Base-by-base conservation (phyloP, 805 yeast species). In the Cyberlindnera lachancei region DNA sequence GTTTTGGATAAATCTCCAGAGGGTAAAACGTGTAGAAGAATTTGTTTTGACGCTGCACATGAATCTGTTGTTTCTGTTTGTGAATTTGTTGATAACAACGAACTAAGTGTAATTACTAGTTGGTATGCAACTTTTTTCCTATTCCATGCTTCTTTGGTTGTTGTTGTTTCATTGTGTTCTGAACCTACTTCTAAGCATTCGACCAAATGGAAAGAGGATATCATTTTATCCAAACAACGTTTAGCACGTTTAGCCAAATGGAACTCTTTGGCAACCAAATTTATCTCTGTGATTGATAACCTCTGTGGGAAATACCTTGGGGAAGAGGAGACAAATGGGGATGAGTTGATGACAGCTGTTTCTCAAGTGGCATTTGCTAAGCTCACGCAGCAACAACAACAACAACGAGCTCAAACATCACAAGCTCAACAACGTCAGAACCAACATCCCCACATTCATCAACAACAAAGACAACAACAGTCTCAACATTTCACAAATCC, bases 71-170 rank as follows among this genome's bases (percentile, higher is more conserved):
- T 55, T 24, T 66, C 77, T 7, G 70, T 76, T 7, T 54, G 63
- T 16, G 58, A 56, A 18, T 72, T 58, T 39, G 46, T 55, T 15
- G 42, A 44, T 17, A 56, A 53, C 23, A 48, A 57, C 30, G 55
- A 56, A 9, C 36, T 64, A 14, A 62, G 72, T n/a, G 64, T 68
- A 17, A 58, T 74, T 19, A 62, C 73, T 11, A 66, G 72, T 18
- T 77, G 84, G 84, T 72, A 75, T 52, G 71, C 79, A 5, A 70
- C 75, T 0, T 77, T 73, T 46, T 78, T 73, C 50, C 41, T 75
- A 11, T 75, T 76, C 54, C 82, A 77, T 49, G 81, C 83, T 2
- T 67, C 71, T 5, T 53, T 77, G 35, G 70, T 77, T 30, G 75
- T 79, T 7, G 63, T 75, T 32, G 68, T 71, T 8, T 70, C 75